Percentiles rank a stretch among this genome's conserved stretches.
phyloP scores from a whole-genome alignment of 192 early-diverging fungal species.

The Dimargaris verticillata region DNA sequence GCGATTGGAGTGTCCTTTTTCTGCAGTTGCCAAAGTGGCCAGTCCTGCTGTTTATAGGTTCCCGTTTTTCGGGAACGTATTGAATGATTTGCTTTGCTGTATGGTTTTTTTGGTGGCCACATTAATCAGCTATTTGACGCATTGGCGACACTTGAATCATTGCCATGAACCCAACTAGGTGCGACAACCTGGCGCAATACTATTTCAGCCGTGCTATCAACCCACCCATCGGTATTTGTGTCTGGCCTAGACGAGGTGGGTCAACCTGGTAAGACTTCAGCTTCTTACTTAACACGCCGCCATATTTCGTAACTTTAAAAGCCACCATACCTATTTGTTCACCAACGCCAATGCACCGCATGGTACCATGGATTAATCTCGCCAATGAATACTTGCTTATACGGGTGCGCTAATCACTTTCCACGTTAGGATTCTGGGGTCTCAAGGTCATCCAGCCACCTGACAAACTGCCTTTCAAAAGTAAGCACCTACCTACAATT shows the following conservation, averaged over 20 bases:
- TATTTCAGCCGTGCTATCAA: conserved; percentile 65
- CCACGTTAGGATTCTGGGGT: not conserved
- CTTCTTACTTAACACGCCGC: not conserved
- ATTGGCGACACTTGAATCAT: not conserved
- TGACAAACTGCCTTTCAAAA: not conserved
- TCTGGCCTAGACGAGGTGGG: conserved; percentile 57
- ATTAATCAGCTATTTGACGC: not conserved
- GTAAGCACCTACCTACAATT: not conserved
- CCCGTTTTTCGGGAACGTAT: not conserved
- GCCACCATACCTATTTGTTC: not conserved
- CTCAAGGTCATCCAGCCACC: not conserved
- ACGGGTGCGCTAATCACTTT: too few relatives aligned
- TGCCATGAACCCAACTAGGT: conserved; percentile 17
- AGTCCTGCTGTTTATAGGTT: not conserved
- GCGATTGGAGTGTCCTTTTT: too few relatives aligned
- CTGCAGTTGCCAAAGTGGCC: conserved; percentile 12
- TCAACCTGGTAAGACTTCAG: conserved; percentile 38
- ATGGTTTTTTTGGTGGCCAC: not conserved
- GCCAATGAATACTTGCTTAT: too few relatives aligned
- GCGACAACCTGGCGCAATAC: conserved; percentile 76
- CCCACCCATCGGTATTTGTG: conserved; percentile 50
- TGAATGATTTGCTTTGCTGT: not conserved
- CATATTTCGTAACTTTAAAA: not conserved
- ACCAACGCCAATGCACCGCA: not conserved
- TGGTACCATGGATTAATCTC: too few relatives aligned